Evolutionary conservation across 2,329 filamentous ascomycete genomes (phyloP), one percentile per base, ranked within the genome.

Genomic region (Epichloe scottii): DNA sequence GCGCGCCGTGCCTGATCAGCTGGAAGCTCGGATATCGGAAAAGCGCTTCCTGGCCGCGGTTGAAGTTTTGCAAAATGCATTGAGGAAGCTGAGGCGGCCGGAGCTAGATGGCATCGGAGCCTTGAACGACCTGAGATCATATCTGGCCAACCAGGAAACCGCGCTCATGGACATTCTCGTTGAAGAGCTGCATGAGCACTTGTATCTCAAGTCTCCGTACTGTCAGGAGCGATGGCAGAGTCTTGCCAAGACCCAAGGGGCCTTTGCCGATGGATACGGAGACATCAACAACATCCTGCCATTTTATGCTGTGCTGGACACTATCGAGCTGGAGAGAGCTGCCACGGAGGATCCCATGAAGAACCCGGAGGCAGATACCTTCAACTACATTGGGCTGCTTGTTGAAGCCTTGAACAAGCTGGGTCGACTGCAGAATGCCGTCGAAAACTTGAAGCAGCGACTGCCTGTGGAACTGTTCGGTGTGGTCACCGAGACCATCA

Each of bases 171-270:
- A 98, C 62, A 97, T 97, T 49, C 67, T 98, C 51, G 83, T 97
- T n/a, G 93, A 98, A 65, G 93, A 98, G 67, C 74, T 98, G 35
- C 93, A 98, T 64, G 93, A 95, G 64, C 93, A 98, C 68, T 76
- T 98, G 4, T 98, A 98, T 63, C 80, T 98, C 39, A 97, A 97
- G 65, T 97, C 91, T 3, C 93, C 91, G 0, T 98, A 98, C 64
- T 97, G 91, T 63, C 89, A 95, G 63, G 89, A 95, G 64, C 78
- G 93, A 58, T 98, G 93, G 93, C 94, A 95, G 67, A 79, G 78
- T 53, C 80, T 95, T 53, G 77, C 84, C 38, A 85, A 84, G 59
- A 78, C 77, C 38, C 83, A 87, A 56, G 75, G 79, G 46, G 70
- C 72, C 3, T 71, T 69, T 54, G 71, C 70, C 42, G 75, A 78